phyloP scores from a whole-genome alignment of 352 stramenopile species.

The Phytophthora macrochlamydospora region DNA sequence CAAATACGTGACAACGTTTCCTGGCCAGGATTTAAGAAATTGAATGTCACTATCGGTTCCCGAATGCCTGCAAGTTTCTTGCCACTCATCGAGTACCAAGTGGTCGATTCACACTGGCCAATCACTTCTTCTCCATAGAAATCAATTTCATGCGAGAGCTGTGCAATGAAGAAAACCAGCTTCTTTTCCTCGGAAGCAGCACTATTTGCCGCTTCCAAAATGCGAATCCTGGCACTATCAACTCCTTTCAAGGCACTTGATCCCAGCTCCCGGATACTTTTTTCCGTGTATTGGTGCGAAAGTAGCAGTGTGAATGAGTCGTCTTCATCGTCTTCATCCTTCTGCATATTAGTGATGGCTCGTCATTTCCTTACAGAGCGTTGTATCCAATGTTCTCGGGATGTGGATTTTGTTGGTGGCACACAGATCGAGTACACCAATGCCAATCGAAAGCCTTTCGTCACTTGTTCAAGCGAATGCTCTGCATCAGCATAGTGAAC shows the following conservation, averaged over 20 bases:
- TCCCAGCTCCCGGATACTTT: conserved; percentile 13
- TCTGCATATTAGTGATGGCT: conserved; percentile 27
- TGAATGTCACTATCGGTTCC: conserved; percentile 4
- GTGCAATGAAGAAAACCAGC: conserved; percentile 15
- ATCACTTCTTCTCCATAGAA: conserved; percentile 4
- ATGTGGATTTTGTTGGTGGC: too few species aligned
- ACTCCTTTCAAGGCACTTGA: conserved; percentile 20
- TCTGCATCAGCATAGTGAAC: too few species aligned
- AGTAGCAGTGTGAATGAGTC: conserved; percentile 23
- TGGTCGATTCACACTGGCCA: neutral
- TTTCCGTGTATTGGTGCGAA: conserved; percentile 26
- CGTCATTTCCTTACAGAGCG: neutral
- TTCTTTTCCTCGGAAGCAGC: neutral
- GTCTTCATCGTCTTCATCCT: conserved; percentile 26
- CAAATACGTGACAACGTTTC: conserved; percentile 19
- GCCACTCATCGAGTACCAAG: conserved; percentile 5
- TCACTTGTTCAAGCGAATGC: too few species aligned
- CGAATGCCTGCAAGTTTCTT: neutral
- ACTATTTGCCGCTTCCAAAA: conserved; percentile 10
- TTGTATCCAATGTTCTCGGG: too few species aligned
- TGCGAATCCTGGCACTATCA: conserved; percentile 14
- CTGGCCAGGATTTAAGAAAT: conserved; percentile 29
- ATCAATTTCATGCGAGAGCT: conserved; percentile 11
- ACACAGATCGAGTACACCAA: too few species aligned
- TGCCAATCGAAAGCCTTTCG: too few species aligned